phyloP scores from a whole-genome alignment of 2,329 filamentous ascomycete species.

The Fusarium fujikuroi region DNA sequence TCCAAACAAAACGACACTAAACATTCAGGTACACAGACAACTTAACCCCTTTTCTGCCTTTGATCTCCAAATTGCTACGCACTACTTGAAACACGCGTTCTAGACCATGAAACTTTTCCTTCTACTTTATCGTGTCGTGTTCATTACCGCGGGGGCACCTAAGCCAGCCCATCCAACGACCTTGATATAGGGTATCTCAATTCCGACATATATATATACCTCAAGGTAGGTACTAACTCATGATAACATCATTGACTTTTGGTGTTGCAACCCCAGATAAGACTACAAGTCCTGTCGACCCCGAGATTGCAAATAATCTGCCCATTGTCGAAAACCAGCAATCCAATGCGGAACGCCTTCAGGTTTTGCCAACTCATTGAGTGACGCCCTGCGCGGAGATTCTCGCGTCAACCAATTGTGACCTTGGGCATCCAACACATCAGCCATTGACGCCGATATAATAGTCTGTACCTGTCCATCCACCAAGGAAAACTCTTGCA shows the following conservation, averaged over 20 bases:
- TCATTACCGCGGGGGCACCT: background rate
- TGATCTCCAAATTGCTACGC: conserved; percentile 8
- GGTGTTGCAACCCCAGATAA: background rate
- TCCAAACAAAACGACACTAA: conserved; percentile 30
- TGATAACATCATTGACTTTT: conserved; percentile 1
- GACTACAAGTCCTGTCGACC: conserved; percentile 6
- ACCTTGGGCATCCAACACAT: conserved; percentile 35
- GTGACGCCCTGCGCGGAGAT: conserved; percentile 32
- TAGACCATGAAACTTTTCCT: conserved; percentile 18
- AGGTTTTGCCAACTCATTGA: conserved; percentile 34
- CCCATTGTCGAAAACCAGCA: conserved; percentile 36
- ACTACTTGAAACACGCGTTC: conserved; percentile 26
- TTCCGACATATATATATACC: conserved; percentile 1
- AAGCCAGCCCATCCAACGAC: background rate
- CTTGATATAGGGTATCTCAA: conserved; percentile 31
- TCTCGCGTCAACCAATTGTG: conserved; percentile 36
- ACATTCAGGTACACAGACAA: conserved; percentile 5
- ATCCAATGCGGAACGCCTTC: conserved; percentile 36
- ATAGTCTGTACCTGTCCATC: conserved; percentile 33
- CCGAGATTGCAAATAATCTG: conserved; percentile 30
- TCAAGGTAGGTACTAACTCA: background rate
- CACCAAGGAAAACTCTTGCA: conserved; percentile 33
- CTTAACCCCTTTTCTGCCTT: conserved; percentile 32
- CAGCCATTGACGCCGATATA: conserved; percentile 34
- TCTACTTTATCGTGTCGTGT: background rate